Evolutionary conservation across 306 rosid species (phyloP).

Genomic region (Corylus americana): DNA sequence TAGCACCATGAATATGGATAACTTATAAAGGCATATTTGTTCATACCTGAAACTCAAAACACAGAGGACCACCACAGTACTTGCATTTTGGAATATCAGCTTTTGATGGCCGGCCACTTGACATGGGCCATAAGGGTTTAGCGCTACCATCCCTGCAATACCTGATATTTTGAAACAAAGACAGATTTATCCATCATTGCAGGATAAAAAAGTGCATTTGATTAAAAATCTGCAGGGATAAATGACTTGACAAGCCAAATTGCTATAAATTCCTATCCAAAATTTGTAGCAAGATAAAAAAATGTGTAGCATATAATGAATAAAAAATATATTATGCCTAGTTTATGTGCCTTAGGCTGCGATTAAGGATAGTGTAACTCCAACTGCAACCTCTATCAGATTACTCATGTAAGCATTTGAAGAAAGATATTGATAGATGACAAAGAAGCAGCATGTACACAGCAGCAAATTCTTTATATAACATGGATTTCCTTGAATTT

Average conservation of each 20-base stretch:
- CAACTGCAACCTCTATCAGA: background rate
- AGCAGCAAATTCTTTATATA: background rate
- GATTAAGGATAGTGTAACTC: conserved; percentile 1
- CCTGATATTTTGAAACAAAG: conserved; percentile 40
- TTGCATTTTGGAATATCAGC: conserved; percentile 50
- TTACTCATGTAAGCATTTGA: background rate
- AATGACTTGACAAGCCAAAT: background rate
- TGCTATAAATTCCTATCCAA: background rate
- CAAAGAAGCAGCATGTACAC: background rate
- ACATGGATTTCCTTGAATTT: background rate
- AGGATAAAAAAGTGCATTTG: background rate
- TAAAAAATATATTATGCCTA: background rate
- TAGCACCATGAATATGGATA: background rate
- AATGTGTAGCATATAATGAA: background rate
- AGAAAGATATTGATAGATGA: background rate
- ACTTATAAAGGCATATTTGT: background rate
- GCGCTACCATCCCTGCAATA: conserved; percentile 56
- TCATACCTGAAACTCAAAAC: conserved; percentile 58
- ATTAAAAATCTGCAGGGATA: background rate
- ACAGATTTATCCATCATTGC: background rate
- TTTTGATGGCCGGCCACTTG: conserved; percentile 71
- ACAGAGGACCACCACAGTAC: conserved; percentile 42
- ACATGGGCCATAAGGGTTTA: conserved; percentile 67
- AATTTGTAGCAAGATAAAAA: background rate
- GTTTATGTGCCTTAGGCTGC: background rate